A percentile compares a stretch with the other conserved stretches of the same genome.
Conservation (phyloP, 1,284 basidiomycete genomes). For the Gymnopus androsaceus region DNA sequence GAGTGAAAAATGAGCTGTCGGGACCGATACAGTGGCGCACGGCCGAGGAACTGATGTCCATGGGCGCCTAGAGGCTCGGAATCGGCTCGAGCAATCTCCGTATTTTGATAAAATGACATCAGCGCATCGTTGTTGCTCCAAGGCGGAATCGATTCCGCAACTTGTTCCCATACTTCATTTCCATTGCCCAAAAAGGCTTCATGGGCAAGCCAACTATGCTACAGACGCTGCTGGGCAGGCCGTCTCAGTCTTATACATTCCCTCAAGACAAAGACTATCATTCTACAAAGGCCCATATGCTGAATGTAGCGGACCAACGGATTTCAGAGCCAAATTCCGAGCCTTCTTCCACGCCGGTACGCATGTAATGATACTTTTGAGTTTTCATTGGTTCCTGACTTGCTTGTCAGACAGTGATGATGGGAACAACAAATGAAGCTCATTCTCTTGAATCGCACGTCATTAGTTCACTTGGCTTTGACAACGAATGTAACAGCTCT, state of each 20-base stretch:
- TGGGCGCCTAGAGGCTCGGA: no score
- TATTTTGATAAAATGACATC: no score
- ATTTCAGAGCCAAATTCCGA: no score
- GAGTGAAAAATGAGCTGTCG: no score
- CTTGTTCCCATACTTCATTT: no score
- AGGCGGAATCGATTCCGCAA: no score
- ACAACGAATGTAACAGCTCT: slow-evolving; percentile 26
- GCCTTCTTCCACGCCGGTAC: neutral
- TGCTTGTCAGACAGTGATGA: neutral
- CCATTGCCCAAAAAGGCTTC: neutral
- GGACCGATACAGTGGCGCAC: no score
- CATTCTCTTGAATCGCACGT: slow-evolving; percentile 14
- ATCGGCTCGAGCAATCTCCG: no score
- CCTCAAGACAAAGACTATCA: slow-evolving; percentile 49
- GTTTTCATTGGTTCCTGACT: neutral
- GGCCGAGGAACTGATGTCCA: no score
- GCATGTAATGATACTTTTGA: neutral
- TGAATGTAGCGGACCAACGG: no score
- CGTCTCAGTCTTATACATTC: slow-evolving; percentile 57
- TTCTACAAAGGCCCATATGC: slow-evolving; percentile 44
- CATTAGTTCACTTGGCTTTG: slow-evolving; percentile 12
- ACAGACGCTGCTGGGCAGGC: slow-evolving; percentile 55
- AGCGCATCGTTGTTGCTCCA: no score
- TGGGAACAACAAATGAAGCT: slow-evolving; percentile 1
- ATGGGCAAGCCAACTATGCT: slow-evolving; percentile 62